Evolutionary conservation across 306 rosid species (phyloP).

Genomic region (Citrullus colocynthis): DNA sequence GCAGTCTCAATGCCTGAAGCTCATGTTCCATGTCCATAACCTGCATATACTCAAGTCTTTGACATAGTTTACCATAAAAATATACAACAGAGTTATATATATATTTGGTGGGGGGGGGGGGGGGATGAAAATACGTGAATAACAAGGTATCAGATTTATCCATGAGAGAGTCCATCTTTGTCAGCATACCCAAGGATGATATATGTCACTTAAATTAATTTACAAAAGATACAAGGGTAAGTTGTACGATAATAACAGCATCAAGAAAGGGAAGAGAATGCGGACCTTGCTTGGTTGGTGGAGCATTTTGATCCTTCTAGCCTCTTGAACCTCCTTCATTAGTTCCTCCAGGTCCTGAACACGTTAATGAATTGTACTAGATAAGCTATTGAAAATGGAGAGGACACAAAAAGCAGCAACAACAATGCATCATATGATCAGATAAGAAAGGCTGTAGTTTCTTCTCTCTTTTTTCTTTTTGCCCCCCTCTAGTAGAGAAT

Average conservation of each 20-base stretch:
- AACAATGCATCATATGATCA: background rate
- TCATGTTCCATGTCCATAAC: slow-evolving; percentile 97
- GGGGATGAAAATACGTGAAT: background rate
- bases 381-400: background rate
- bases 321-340: slow-evolving; percentile 97
- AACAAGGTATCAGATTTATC: background rate
- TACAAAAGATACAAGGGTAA: background rate
- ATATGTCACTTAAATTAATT: background rate
- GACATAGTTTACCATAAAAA: background rate
- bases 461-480: background rate
- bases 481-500: background rate
- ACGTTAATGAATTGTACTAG: slow-evolving; percentile 15
- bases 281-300: slow-evolving; percentile 93
- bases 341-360: slow-evolving; percentile 70
- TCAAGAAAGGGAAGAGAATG: slow-evolving; percentile 5
- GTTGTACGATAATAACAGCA: background rate
- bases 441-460: background rate
- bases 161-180: background rate
- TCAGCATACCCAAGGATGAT: background rate
- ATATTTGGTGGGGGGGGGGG: too few species aligned
- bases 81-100: background rate
- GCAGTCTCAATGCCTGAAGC: slow-evolving; percentile 77
- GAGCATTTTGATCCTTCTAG: slow-evolving; percentile 86
- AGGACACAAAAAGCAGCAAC: background rate
- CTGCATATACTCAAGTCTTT: slow-evolving; percentile 24